Conservation (phyloP, 2,329 filamentous ascomycete species). For the Podosphaera fusca region DNA sequence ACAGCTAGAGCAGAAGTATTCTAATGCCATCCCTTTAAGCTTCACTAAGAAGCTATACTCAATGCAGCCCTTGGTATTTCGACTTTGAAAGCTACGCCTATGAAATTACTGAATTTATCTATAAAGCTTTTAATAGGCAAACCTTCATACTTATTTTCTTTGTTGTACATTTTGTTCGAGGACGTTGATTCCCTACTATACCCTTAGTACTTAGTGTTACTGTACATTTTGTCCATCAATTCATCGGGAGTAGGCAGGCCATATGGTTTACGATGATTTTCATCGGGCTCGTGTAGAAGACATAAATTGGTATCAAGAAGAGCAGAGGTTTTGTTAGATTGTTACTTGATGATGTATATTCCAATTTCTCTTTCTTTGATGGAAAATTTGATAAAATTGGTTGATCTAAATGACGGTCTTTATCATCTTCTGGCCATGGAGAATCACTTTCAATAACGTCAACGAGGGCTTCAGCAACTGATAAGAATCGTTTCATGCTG, state of each 20-base stretch:
- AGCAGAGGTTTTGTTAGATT: neutral
- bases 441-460: neutral
- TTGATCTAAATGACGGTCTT: neutral
- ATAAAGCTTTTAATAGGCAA: neutral
- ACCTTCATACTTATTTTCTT: neutral
- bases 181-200: neutral
- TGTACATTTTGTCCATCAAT: neutral
- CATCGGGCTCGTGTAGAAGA: neutral
- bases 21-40: neutral
- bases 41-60: neutral
- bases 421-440: neutral
- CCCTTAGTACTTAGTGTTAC: neutral
- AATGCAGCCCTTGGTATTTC: neutral
- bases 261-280: neutral
- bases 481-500: neutral
- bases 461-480: neutral
- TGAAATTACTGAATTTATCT: slow-evolving; percentile 1
- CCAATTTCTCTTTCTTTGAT: neutral
- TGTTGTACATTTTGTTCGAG: neutral
- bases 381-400: neutral
- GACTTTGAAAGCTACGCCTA: neutral
- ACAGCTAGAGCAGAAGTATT: neutral
- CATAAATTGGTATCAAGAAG: neutral
- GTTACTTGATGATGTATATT: neutral
- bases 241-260: neutral